Evolutionary conservation across 139 green algal genomes (phyloP), one percentile per base, ranked within the genome.

Genomic region (Chlorella vulgaris): DNA sequence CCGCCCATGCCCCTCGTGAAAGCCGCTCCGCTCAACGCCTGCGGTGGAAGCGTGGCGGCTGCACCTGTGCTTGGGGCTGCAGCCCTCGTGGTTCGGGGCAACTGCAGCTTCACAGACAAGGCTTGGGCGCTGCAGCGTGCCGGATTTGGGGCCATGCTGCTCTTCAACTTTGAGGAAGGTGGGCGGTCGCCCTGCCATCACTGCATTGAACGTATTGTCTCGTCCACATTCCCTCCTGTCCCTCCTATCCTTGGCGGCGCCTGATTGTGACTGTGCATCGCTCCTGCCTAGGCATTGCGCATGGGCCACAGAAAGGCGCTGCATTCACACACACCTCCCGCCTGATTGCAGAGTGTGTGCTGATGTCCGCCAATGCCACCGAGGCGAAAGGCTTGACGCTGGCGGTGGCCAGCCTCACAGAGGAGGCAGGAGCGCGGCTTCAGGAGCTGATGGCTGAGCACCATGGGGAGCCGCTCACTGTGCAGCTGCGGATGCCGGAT

Each of bases 21-120:
- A 2, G 69, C 80, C 21, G 6, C 35, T 1, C 84, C 84, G 19
- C 26, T 43, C 7, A 47, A 73, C 24, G 84, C 84, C 8, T 88
- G 84, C 47, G 36, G 26, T 3, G n/a, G 35, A 24, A 33, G 40
- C 0, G 43, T 87, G n/a, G 31, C 24, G 0, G 15, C 55, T 10
- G 39, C 80, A 1, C 13, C 79, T 13, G 29, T 35, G 2, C 33
- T 53, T 8, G 81, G 76, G 35, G 33, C 66, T 50, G 85, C 82
- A 10, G 84, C 89, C 15, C 63, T 96, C 24, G 92, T 93, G 43
- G 24, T 83, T 39, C 87, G 91, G 4, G 92, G 92, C 63, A 84
- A 80, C 79, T 96, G 92, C 79, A 84, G 62, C 19, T 96, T 96
- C 77, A 50, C 76, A 0, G 81, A 88, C 26, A 96, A 96, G 78